Conservation (phyloP, 2,329 filamentous ascomycete species). For the Ophiostoma fasciatum region DNA sequence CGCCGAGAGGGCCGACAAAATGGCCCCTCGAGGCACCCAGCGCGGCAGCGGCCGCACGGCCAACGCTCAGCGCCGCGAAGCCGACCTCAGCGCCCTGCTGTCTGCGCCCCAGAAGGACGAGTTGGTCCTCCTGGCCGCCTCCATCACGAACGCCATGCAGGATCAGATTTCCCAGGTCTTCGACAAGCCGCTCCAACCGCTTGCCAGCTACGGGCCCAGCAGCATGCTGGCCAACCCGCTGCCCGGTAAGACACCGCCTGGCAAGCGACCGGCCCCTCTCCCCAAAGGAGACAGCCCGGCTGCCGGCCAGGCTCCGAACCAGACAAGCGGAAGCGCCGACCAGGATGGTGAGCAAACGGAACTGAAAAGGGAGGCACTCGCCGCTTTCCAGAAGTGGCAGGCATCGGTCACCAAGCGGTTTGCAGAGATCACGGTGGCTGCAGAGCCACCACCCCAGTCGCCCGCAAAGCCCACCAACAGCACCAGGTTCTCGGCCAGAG, state of each 20-base stretch:
- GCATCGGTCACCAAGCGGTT: constrained; percentile 53
- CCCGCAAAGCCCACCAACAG: constrained; percentile 1
- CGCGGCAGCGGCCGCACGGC: constrained; percentile 4
- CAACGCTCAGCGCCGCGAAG: constrained; percentile 24
- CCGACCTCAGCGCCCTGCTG: constrained; percentile 36
- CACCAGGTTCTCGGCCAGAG: too few relatives aligned
- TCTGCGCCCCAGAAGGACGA: constrained; percentile 34
- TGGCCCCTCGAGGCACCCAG: constrained; percentile 9
- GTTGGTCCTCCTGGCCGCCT: constrained; percentile 33
- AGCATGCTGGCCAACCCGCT: not conserved
- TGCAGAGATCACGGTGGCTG: constrained; percentile 46
- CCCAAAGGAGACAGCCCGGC: not conserved
- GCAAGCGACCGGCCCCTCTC: not conserved
- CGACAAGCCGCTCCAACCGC: constrained; percentile 18
- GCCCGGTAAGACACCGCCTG: not conserved
- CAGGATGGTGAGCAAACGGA: too few relatives aligned
- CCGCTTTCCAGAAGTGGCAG: constrained; percentile 72
- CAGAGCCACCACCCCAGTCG: constrained; percentile 21
- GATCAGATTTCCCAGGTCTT: constrained; percentile 37
- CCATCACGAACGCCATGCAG: constrained; percentile 40
- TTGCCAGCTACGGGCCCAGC: not conserved
- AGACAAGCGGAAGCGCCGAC: too few relatives aligned
- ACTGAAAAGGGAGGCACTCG: constrained; percentile 53
- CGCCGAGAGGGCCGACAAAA: too few relatives aligned
- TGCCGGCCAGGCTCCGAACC: not conserved